Evolutionary conservation across 2,329 filamentous ascomycete species (phyloP).

Genomic region (Nothophoma quercina): DNA sequence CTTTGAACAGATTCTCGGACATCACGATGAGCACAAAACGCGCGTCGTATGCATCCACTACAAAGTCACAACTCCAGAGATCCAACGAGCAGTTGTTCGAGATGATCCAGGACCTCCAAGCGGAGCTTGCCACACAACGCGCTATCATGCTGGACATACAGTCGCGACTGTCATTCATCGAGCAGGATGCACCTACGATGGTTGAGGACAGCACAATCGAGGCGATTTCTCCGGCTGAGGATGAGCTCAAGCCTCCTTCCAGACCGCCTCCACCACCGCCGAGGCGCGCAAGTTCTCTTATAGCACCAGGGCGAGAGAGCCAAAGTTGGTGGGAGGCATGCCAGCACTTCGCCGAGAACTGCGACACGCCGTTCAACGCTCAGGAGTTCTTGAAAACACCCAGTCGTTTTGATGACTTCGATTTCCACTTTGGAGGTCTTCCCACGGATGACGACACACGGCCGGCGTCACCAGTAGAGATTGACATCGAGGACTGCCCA

Average conservation of each 20-base stretch:
- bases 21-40: conserved; percentile 26
- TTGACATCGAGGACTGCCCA: conserved; percentile 9
- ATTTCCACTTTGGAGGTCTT: conserved; percentile 33
- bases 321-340: conserved; percentile 38
- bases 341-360: conserved; percentile 37
- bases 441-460: conserved; percentile 14
- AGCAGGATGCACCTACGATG: conserved; percentile 25
- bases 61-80: conserved; percentile 34
- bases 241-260: conserved; percentile 23
- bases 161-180: conserved; percentile 37
- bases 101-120: conserved; percentile 40
- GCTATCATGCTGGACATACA: conserved; percentile 40
- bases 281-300: conserved; percentile 6
- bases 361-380: conserved; percentile 35
- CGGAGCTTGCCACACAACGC: conserved; percentile 36
- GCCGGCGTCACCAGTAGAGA: conserved; percentile 23
- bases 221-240: conserved; percentile 8
- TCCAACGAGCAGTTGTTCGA: conserved; percentile 37
- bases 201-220: conserved; percentile 16
- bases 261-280: conserved; percentile 9
- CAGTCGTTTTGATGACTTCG: conserved; percentile 35
- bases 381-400: conserved; percentile 38
- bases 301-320: conserved; percentile 3
- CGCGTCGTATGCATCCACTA: conserved; percentile 33
- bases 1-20: conserved; percentile 14